Conservation (phyloP, 1,284 basidiomycete species). For the Cryptococcus sp. region DNA sequence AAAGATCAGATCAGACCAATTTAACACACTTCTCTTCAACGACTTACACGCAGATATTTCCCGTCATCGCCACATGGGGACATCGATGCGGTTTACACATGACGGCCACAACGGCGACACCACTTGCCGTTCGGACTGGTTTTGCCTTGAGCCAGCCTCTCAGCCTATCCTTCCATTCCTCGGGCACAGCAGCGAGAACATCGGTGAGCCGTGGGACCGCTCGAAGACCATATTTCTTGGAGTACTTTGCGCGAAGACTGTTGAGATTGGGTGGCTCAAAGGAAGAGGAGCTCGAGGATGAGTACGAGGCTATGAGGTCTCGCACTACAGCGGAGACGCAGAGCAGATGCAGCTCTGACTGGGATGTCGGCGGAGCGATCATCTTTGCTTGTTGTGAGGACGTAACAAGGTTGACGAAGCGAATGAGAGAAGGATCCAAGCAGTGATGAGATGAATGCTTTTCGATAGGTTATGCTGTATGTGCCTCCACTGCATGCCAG, state of each 20-base stretch:
- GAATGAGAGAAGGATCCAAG: background rate
- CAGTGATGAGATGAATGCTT: background rate
- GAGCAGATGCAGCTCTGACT: conserved; percentile 85
- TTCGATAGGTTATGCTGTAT: background rate
- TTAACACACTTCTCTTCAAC: background rate
- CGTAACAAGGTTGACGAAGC: background rate
- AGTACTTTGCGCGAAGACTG: conserved; percentile 79
- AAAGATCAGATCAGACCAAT: background rate
- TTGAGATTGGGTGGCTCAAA: conserved; percentile 67
- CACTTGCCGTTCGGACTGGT: conserved; percentile 96
- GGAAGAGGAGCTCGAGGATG: conserved; percentile 30
- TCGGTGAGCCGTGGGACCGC: conserved; percentile 93
- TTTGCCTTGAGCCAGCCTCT: conserved; percentile 89
- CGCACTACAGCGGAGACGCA: conserved; percentile 94
- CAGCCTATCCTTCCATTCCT: conserved; percentile 90
- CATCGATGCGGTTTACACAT: conserved; percentile 99
- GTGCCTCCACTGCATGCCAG: background rate
- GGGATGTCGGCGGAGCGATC: conserved; percentile 55
- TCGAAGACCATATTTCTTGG: conserved; percentile 83
- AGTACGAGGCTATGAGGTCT: conserved; percentile 72
- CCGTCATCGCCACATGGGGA: conserved; percentile 99
- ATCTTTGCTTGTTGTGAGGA: conserved; percentile 14
- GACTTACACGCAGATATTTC: conserved; percentile 95
- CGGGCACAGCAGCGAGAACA: conserved; percentile 97
- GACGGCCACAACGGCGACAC: conserved; percentile 96